phyloP scores from a whole-genome alignment of 1,139 yeast species.

The Spathaspora sp. region DNA sequence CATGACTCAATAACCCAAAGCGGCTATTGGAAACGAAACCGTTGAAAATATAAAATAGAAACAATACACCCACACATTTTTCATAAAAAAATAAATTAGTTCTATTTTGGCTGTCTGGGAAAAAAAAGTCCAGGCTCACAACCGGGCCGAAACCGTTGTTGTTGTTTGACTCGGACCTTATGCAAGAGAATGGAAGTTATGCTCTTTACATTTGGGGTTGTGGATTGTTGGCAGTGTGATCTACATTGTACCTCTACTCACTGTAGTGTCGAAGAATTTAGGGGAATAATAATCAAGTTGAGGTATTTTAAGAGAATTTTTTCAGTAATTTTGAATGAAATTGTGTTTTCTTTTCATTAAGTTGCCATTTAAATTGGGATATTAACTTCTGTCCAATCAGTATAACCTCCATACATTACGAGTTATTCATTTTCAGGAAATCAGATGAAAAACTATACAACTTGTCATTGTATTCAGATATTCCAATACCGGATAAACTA shows the following conservation, averaged over 20 bases:
- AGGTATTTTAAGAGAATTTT: too few relatives aligned
- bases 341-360: too few relatives aligned
- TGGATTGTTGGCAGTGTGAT: neutral
- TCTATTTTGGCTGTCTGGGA: neutral
- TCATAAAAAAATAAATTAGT: neutral
- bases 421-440: too few relatives aligned
- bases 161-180: neutral
- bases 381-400: too few relatives aligned
- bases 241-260: neutral
- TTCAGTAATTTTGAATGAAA: too few relatives aligned
- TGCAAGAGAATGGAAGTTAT: neutral
- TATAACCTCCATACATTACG: too few relatives aligned
- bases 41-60: neutral
- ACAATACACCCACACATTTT: neutral
- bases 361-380: too few relatives aligned
- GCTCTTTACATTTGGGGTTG: neutral
- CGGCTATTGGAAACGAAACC: neutral
- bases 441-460: too few relatives aligned
- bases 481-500: too few relatives aligned
- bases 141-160: neutral
- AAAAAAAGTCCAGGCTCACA: neutral
- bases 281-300: neutral
- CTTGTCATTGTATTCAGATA: too few relatives aligned
- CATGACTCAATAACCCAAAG: neutral
- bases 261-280: neutral